Percentiles rank a stretch among this genome's conserved stretches.
phyloP scores from a whole-genome alignment of 257 asterid species.

The Capsicum chinense region DNA sequence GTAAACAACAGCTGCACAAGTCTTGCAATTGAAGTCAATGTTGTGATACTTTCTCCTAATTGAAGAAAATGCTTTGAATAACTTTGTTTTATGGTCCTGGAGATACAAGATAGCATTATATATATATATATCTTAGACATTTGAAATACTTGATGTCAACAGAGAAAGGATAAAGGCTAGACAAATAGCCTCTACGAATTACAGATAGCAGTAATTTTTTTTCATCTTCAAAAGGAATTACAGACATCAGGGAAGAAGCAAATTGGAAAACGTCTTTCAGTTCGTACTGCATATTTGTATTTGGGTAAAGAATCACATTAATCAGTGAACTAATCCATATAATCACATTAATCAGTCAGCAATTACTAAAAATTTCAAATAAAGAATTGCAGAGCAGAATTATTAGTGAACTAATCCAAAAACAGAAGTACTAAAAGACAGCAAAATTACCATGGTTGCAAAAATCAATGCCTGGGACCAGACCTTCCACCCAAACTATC shows the following conservation, averaged over 20 bases:
- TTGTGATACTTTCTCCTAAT: slow-evolving; percentile 7
- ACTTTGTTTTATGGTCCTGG: background rate
- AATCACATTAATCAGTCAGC: background rate
- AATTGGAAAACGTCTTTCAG: background rate
- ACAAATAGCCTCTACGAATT: background rate
- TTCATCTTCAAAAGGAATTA: background rate
- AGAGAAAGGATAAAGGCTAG: background rate
- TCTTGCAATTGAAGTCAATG: slow-evolving; percentile 20
- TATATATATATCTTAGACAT: background rate
- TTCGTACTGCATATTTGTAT: background rate
- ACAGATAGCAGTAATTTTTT: background rate
- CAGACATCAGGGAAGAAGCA: background rate
- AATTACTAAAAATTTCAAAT: background rate
- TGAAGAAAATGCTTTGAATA: background rate
- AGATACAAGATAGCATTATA: background rate
- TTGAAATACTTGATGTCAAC: background rate
- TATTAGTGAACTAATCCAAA: slow-evolving; percentile 12
- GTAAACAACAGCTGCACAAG: slow-evolving; percentile 16
- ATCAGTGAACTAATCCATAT: background rate
- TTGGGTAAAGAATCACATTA: background rate
- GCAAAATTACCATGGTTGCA: slow-evolving; percentile 89
- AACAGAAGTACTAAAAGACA: background rate
- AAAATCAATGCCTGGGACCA: slow-evolving; percentile 97
- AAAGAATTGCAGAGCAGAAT: background rate
- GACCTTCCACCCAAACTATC: slow-evolving; percentile 85